These are phyloP conservation scores for Gossypium aridum DNA, from an alignment of 441 rosid genomes.

Conservation along the genomic window DNA sequence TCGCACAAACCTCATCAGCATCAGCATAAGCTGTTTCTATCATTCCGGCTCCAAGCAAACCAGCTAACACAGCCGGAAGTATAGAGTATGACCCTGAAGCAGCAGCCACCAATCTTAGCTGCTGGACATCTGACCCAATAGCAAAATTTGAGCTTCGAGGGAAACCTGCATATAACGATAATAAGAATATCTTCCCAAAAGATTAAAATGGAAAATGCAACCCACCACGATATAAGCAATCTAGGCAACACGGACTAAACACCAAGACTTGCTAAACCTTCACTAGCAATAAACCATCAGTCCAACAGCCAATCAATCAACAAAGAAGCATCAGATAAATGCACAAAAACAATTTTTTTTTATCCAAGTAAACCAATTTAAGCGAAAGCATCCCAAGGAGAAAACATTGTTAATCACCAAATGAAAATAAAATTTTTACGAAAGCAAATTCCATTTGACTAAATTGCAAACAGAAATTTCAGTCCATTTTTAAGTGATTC, in stretches of 20 bases:
- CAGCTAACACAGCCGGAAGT: slow-evolving; percentile 47
- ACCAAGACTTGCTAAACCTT: not conserved
- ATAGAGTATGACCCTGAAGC: slow-evolving; percentile 12
- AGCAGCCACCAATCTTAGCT: slow-evolving; percentile 8
- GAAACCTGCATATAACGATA: not conserved
- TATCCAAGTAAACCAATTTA: not conserved
- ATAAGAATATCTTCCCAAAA: not conserved
- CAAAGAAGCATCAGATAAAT: not conserved
- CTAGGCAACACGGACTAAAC: not conserved
- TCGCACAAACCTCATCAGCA: slow-evolving; percentile 47
- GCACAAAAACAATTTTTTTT: not conserved
- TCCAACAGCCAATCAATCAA: not conserved
- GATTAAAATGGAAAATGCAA: not conserved
- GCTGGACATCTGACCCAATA: slow-evolving; percentile 23
- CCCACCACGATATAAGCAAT: not conserved
- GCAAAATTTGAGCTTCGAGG: not conserved
- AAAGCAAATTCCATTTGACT: not conserved
- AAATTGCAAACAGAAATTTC: not conserved
- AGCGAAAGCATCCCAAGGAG: not conserved
- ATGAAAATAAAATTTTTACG: not conserved
- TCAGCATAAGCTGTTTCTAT: slow-evolving; percentile 60
- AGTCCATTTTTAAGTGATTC: not conserved
- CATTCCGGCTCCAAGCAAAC: slow-evolving; percentile 50
- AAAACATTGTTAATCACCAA: not conserved
- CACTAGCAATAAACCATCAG: not conserved